These are phyloP conservation scores for Chimonanthus salicifolius DNA, from an alignment of 164 flowering plant species.

Conservation along the genomic window DNA sequence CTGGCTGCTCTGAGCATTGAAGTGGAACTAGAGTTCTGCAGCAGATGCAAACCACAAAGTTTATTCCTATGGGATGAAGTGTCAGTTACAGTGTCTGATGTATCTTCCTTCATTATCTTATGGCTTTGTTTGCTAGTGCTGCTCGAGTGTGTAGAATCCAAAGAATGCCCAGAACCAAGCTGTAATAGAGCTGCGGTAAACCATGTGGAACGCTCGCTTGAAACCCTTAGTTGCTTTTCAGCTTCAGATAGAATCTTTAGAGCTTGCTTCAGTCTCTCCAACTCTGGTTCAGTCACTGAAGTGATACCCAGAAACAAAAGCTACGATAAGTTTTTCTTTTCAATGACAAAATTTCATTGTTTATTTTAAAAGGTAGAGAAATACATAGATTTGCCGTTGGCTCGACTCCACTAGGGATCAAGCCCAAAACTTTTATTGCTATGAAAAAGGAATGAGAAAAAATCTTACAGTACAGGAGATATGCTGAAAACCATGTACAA, in stretches of 20 bases:
- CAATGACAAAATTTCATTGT: too few relatives aligned
- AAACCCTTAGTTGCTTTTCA: conserved; percentile 88
- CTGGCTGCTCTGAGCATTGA: conserved; percentile 29
- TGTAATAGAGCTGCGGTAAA: conserved; percentile 90
- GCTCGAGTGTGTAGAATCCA: conserved; percentile 52
- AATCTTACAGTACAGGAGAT: too few relatives aligned
- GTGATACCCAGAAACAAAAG: neutral
- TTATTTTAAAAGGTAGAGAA: too few relatives aligned
- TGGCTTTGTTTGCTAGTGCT: conserved; percentile 70
- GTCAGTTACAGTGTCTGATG: conserved; percentile 48
- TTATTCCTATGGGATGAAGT: conserved; percentile 30
- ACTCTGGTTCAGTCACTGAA: conserved; percentile 74
- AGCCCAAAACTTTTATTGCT: too few relatives aligned
- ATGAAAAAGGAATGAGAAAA: too few relatives aligned
- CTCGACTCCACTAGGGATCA: too few relatives aligned
- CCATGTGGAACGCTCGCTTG: conserved; percentile 91
- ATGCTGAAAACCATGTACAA: too few relatives aligned
- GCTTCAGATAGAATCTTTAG: conserved; percentile 90
- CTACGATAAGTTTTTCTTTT: too few relatives aligned
- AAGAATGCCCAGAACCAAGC: conserved; percentile 72
- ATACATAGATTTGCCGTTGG: too few relatives aligned
- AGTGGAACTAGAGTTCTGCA: conserved; percentile 29
- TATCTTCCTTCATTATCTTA: conserved; percentile 60
- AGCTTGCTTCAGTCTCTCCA: conserved; percentile 77
- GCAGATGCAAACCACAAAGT: conserved; percentile 24